Base-by-base conservation (phyloP, 2,329 filamentous ascomycete species). In the Pseudonectria buxi region DNA sequence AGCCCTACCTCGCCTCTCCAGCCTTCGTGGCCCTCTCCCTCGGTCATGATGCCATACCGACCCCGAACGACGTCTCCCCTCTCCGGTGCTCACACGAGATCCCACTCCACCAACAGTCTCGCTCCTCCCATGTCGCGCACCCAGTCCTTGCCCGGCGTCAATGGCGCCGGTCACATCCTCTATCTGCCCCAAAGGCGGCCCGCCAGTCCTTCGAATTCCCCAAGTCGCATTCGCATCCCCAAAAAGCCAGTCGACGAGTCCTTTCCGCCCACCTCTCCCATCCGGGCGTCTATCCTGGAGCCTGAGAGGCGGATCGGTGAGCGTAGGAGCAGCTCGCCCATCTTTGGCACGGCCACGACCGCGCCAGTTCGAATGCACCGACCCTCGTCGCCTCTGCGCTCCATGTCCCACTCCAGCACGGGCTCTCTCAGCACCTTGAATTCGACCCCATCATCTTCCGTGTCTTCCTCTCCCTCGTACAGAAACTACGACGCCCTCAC, bases 61-160 rank as follows among this genome's bases (percentile, higher is more conserved):
- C 74, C 77, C 26, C 73, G 78, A 43, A 81, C 76, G 29, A 69
- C 76, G 12, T 81, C 77, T 13, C 78, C 77, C 14, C 68, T 78
- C 37, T 70, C 76, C 4, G 69, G 71, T 40, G 57, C 63, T 24
- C 77, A 81, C 53, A 59, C 67, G 37, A 64, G 78, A 43, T 81
- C 77, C 13, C 72, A 69, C 44, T 81, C 77, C 7, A 68, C 70
- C 15, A 71, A 69, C 18, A 74, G 69, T 50, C 58, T 74, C 41
- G 65, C 71, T 24, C 68, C 72, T 16, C 65, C 68, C 37, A 80
- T 82, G 70, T 72, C 71, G 11, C 73, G 78, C 44, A 77, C 78
- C 18, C 75, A 78, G 51, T 81, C 77, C 7, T 69, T 82, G 67
- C 78, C 78, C 10, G 75, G 76, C 18, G 69, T 80, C 36, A 78